Conservation (phyloP, 371 early-diverging fungal species). For the Rhizopus stolonifer region DNA sequence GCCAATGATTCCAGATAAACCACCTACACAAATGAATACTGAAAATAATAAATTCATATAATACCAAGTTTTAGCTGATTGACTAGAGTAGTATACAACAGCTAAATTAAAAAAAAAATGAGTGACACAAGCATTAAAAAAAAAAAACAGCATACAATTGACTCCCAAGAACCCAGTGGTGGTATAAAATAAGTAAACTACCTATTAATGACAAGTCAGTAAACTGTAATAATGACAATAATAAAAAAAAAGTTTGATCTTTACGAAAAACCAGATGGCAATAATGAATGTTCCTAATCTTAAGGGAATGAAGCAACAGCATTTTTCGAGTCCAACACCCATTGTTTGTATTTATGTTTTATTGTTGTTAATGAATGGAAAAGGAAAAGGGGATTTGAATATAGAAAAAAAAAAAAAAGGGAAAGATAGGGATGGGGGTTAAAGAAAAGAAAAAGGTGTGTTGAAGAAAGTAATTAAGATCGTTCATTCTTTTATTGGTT, state of each 20-base stretch:
- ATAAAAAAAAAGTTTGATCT: too few relatives aligned
- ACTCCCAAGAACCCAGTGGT: slow-evolving; percentile 47
- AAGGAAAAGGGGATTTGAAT: not conserved
- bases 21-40: slow-evolving; percentile 39
- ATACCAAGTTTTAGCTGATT: slow-evolving; percentile 45
- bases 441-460: not conserved
- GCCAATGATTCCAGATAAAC: slow-evolving; percentile 44
- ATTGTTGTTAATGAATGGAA: not conserved
- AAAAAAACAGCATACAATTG: slow-evolving; percentile 31
- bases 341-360: slow-evolving; percentile 1
- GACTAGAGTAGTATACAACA: slow-evolving; percentile 45
- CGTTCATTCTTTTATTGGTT: not conserved
- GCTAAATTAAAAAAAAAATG: slow-evolving; percentile 24
- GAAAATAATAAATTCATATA: slow-evolving; percentile 44
- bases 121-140: not conserved
- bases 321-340: slow-evolving; percentile 30
- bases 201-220: slow-evolving; percentile 18
- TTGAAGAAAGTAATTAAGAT: not conserved
- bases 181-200: slow-evolving; percentile 41
- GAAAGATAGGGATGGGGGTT: not conserved
- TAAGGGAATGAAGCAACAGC: slow-evolving; percentile 36
- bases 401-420: not conserved
- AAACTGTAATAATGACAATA: not conserved
- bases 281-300: slow-evolving; percentile 33
- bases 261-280: slow-evolving; percentile 35